Evolutionary conservation across 208 protist genomes (phyloP).

Genomic region (Leishmania major): DNA sequence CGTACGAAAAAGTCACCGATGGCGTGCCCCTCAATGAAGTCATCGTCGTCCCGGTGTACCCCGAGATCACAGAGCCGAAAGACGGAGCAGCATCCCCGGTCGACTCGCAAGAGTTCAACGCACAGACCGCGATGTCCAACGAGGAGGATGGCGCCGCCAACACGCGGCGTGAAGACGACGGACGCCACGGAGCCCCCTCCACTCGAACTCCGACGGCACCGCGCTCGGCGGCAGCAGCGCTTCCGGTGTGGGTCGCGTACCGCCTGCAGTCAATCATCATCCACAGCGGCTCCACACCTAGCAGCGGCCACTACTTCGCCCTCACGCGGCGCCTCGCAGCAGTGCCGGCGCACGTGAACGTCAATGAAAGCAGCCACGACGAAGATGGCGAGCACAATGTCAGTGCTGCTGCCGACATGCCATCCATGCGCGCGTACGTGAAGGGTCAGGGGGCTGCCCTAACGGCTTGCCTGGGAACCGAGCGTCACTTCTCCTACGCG

Average conservation of each 20-base stretch:
- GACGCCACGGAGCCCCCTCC: not conserved
- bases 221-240: not conserved
- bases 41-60: conserved; percentile 39
- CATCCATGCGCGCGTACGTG: conserved; percentile 7
- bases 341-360: not conserved
- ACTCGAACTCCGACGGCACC: not conserved
- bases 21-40: conserved; percentile 58
- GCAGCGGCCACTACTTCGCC: conserved; percentile 73
- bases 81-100: not conserved
- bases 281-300: conserved; percentile 67
- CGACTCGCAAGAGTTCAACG: not conserved
- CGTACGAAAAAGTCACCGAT: conserved; percentile 57
- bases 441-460: conserved; percentile 10
- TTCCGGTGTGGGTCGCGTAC: conserved; percentile 42
- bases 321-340: conserved; percentile 11
- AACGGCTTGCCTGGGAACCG: not conserved
- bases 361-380: not conserved
- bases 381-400: not conserved
- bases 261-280: conserved; percentile 57
- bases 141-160: not conserved
- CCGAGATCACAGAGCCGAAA: not conserved
- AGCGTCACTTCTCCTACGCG: not conserved
- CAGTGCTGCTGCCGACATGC: not conserved
- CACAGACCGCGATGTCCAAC: not conserved
- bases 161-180: not conserved